These are phyloP conservation scores for Rhizopus delemar DNA, from an alignment of 371 early-diverging fungal species.

Conservation along the genomic window DNA sequence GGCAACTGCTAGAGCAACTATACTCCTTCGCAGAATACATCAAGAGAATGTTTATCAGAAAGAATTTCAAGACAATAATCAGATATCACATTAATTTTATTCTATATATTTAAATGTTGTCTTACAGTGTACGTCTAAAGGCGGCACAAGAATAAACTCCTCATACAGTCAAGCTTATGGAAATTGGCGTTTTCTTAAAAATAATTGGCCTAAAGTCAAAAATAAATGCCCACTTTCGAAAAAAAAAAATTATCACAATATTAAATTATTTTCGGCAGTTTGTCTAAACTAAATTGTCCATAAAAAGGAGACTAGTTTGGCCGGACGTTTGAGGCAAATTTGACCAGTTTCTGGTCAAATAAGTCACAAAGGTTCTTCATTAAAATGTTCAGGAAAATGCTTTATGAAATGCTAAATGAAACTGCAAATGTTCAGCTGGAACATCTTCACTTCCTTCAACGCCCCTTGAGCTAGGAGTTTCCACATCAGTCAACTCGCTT, in stretches of 20 bases:
- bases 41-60: too few species aligned
- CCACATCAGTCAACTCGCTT: conserved; percentile 20
- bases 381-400: conserved; percentile 8
- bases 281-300: conserved; percentile 4
- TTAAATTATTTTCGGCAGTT: conserved; percentile 3
- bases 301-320: conserved; percentile 5
- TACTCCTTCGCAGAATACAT: too few species aligned
- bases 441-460: conserved; percentile 22
- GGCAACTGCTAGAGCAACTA: too few species aligned
- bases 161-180: neutral
- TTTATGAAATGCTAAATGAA: conserved; percentile 20
- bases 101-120: too few species aligned
- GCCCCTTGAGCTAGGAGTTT: conserved; percentile 16
- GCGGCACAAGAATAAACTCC: too few species aligned
- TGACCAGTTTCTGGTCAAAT: conserved; percentile 21
- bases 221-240: conserved; percentile 10
- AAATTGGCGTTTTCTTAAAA: conserved; percentile 11
- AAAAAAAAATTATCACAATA: conserved; percentile 2
- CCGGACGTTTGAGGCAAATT: neutral
- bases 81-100: too few species aligned
- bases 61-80: too few species aligned
- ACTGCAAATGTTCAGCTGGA: conserved; percentile 19
- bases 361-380: conserved; percentile 17
- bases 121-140: too few species aligned
- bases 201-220: conserved; percentile 6